Evolutionary conservation across 805 yeast species (phyloP).

Genomic region (Wickerhamiella occidentalis): DNA sequence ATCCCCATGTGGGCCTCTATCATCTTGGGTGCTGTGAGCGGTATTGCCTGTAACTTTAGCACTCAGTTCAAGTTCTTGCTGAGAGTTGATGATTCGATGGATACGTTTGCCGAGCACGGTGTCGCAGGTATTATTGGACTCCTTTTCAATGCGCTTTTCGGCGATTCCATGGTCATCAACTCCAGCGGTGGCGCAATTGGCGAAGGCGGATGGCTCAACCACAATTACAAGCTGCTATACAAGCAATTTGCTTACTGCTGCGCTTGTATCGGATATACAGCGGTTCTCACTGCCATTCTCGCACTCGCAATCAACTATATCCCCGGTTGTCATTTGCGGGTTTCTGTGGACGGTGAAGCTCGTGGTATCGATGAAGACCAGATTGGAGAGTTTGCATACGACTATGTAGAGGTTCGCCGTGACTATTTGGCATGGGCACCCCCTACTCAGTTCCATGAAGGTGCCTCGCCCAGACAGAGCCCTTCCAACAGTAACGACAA

Average conservation of each 20-base stretch:
- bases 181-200: conserved; percentile 79
- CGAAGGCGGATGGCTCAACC: conserved; percentile 84
- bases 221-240: conserved; percentile 83
- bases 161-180: conserved; percentile 76
- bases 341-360: conserved; percentile 73
- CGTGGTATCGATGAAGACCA: conserved; percentile 92
- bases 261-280: conserved; percentile 64
- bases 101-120: conserved; percentile 98
- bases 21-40: conserved; percentile 68
- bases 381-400: conserved; percentile 98
- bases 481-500: conserved; percentile 5
- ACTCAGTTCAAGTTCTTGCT: conserved; percentile 75
- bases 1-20: conserved; percentile 89
- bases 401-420: conserved; percentile 91
- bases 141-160: conserved; percentile 80
- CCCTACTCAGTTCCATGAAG: conserved; percentile 19
- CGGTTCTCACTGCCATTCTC: conserved; percentile 63
- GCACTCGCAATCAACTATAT: conserved; percentile 62
- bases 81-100: conserved; percentile 82
- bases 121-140: conserved; percentile 88
- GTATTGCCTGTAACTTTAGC: conserved; percentile 75
- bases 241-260: conserved; percentile 74
- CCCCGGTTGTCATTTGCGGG: conserved; percentile 74
- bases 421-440: conserved; percentile 46
- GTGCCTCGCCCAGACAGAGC: not conserved